Evolutionary conservation across 495 filamentous ascomycete species (phyloP).

Genomic region (Tetracladium setigerum): DNA sequence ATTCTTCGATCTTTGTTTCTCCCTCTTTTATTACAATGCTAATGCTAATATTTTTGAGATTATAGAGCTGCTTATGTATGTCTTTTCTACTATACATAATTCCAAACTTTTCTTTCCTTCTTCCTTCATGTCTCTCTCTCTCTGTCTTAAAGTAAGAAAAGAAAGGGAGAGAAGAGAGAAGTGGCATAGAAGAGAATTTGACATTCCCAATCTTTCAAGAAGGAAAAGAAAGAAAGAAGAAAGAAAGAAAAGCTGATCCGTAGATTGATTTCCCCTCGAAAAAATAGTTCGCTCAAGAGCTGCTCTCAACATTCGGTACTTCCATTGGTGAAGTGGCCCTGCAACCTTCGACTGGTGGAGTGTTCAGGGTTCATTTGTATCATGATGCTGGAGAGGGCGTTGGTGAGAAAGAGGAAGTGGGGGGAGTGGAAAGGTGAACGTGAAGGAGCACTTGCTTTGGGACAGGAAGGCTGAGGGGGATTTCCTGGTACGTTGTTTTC

Average conservation of each 20-base stretch:
- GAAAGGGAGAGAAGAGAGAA: neutral
- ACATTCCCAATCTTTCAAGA: neutral
- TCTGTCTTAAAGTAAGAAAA: no score
- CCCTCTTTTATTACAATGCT: slow-evolving; percentile 4
- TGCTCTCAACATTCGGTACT: slow-evolving; percentile 89
- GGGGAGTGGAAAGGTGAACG: slow-evolving; percentile 19
- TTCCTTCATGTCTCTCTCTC: no score
- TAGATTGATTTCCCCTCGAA: no score
- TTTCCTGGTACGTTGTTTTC: slow-evolving; percentile 64
- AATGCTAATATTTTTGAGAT: no score
- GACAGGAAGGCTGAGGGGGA: slow-evolving; percentile 79
- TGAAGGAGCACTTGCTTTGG: slow-evolving; percentile 60
- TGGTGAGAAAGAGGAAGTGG: no score
- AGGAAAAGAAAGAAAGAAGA: neutral
- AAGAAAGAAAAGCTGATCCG: neutral
- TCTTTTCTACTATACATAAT: no score
- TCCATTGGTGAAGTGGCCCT: slow-evolving; percentile 87
- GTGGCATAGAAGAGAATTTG: neutral
- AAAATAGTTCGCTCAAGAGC: slow-evolving; percentile 77
- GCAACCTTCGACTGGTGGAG: slow-evolving; percentile 74
- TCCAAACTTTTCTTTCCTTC: no score
- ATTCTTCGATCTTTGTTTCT: slow-evolving; percentile 24
- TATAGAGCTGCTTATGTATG: no score
- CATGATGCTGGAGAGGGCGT: slow-evolving; percentile 19
- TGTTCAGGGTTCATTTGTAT: slow-evolving; percentile 66